A percentile compares a stretch with the other conserved stretches of the same genome.
Evolutionary conservation across 106 monocot genomes (phyloP).

Genomic region (Acorus calamus): DNA sequence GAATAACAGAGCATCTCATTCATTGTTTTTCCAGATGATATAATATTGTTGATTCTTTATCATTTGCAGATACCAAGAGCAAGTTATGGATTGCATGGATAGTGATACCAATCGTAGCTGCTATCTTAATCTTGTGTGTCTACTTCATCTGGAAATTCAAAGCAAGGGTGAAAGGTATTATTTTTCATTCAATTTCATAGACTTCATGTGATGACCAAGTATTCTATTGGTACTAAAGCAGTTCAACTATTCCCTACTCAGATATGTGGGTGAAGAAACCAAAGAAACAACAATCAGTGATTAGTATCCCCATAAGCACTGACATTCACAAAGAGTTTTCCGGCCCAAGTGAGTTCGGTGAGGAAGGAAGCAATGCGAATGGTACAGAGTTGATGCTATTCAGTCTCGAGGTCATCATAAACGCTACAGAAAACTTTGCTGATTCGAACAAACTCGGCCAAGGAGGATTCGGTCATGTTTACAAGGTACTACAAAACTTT

Average conservation of each 20-base stretch:
- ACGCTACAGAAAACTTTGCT: conserved; percentile 27
- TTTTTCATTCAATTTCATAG: neutral
- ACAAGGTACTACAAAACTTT: conserved; percentile 26
- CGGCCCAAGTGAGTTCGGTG: neutral
- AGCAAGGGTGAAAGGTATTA: conserved; percentile 10
- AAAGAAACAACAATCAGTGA: neutral
- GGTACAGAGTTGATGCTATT: conserved; percentile 11
- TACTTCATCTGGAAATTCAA: conserved; percentile 7
- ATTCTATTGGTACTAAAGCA: neutral
- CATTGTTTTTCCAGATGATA: no score
- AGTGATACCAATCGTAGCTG: conserved; percentile 4
- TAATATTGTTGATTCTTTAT: neutral
- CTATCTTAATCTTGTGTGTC: conserved; percentile 3
- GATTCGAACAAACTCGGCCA: conserved; percentile 27
- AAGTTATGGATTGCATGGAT: neutral
- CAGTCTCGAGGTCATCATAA: conserved; percentile 19
- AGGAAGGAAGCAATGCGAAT: conserved; percentile 2
- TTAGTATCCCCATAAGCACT: neutral
- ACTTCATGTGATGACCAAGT: neutral
- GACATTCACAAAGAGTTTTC: neutral
- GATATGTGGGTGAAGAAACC: conserved; percentile 6
- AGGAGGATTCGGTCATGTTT: conserved; percentile 58
- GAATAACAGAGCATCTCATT: no score
- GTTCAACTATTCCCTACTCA: neutral
- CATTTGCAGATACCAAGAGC: conserved; percentile 10